Conservation (phyloP, 1,139 yeast genomes). For the Lodderomyces elongisporus region DNA sequence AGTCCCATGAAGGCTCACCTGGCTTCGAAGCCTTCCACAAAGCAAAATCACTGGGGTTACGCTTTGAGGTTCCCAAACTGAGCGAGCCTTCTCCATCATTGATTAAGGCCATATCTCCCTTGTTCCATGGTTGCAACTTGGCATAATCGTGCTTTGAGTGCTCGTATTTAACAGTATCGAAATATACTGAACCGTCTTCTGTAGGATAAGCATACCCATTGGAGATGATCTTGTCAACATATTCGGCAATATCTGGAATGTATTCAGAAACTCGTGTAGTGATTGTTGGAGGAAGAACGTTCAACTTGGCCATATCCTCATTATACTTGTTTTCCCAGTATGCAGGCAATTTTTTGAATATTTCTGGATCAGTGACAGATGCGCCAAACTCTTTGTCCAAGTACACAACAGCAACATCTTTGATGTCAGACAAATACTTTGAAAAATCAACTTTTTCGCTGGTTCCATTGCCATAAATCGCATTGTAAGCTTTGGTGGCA, state of each 20-base stretch:
- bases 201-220: conserved; percentile 86
- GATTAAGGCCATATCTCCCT: conserved; percentile 78
- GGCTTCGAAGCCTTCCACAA: conserved; percentile 95
- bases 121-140: conserved; percentile 97
- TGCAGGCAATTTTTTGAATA: conserved; percentile 78
- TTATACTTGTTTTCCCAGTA: conserved; percentile 86
- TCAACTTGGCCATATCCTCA: conserved; percentile 77
- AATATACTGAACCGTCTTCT: conserved; percentile 87
- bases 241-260: conserved; percentile 82
- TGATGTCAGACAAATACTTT: conserved; percentile 45
- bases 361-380: conserved; percentile 74
- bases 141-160: conserved; percentile 77
- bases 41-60: conserved; percentile 83
- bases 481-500: conserved; percentile 47
- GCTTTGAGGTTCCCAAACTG: conserved; percentile 53
- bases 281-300: conserved; percentile 77
- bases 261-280: conserved; percentile 97
- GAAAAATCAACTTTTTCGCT: not conserved
- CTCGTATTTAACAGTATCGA: conserved; percentile 83
- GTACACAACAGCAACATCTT: conserved; percentile 69
- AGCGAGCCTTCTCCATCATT: conserved; percentile 96
- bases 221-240: conserved; percentile 65
- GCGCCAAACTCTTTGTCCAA: conserved; percentile 72
- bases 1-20: conserved; percentile 95
- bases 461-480: conserved; percentile 27